phyloP scores from a whole-genome alignment of 2,329 filamentous ascomycete genomes.

The Leptosphaerulina australis region DNA sequence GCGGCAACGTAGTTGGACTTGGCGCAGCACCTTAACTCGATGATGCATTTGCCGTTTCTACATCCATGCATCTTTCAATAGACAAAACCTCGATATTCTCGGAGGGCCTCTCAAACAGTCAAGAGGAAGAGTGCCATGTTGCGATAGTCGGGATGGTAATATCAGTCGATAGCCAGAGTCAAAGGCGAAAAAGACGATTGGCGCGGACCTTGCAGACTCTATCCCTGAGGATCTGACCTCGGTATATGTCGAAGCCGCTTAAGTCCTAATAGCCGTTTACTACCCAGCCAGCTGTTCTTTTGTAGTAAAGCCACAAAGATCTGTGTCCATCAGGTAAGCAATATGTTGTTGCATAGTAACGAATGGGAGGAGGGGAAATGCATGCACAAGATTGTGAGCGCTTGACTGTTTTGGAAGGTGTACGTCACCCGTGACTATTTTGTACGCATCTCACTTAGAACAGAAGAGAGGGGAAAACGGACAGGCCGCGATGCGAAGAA shows the following conservation, averaged over 20 bases:
- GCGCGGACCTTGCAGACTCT: not conserved
- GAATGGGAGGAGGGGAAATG: not conserved
- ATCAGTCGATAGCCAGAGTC: too few species aligned
- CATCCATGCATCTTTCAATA: not conserved
- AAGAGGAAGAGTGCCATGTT: not conserved
- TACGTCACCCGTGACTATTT: not conserved
- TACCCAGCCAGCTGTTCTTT: conserved; percentile 4
- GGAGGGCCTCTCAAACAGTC: not conserved
- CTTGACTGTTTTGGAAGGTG: conserved; percentile 15
- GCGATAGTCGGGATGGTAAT: too few species aligned
- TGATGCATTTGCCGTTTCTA: not conserved
- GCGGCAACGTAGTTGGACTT: not conserved
- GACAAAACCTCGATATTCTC: not conserved
- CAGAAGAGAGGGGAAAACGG: not conserved
- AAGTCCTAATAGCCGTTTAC: not conserved
- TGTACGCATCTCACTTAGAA: not conserved
- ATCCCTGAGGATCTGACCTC: not conserved
- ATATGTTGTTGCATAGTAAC: not conserved
- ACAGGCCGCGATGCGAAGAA: not conserved
- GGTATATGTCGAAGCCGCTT: not conserved
- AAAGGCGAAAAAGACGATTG: too few species aligned
- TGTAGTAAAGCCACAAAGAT: not conserved
- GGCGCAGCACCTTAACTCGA: not conserved
- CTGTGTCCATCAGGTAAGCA: not conserved
- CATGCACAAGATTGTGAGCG: conserved; percentile 6